Evolutionary conservation across 805 yeast species (phyloP).

Genomic region (Jamesozyma rosinii): DNA sequence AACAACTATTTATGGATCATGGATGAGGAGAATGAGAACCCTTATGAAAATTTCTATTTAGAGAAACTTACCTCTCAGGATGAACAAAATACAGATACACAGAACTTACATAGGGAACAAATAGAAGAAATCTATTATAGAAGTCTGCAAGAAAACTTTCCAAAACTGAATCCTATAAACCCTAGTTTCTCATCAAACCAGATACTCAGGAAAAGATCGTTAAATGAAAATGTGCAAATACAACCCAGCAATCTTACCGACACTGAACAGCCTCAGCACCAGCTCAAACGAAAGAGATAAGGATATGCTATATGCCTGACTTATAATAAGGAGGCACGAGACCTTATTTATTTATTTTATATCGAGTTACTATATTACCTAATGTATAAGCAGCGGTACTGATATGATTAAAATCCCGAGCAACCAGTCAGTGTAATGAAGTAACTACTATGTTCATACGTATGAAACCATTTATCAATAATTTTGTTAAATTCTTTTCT

Average conservation of each 20-base stretch:
- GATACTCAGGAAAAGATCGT: slow-evolving; percentile 2
- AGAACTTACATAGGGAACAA: slow-evolving; percentile 1
- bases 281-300: slow-evolving; percentile 1
- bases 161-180: slow-evolving; percentile 8
- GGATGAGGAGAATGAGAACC: slow-evolving; percentile 5
- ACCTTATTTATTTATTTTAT: background rate
- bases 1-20: background rate
- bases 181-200: background rate
- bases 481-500: slow-evolving; percentile 1
- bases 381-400: background rate
- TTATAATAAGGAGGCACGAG: background rate
- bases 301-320: background rate
- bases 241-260: background rate
- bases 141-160: slow-evolving; percentile 8
- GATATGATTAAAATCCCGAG: slow-evolving; percentile 14
- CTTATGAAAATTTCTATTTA: slow-evolving; percentile 9
- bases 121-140: slow-evolving; percentile 8
- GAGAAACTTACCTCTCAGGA: background rate
- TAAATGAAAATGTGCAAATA: background rate
- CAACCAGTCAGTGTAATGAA: slow-evolving; percentile 32
- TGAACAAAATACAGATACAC: background rate
- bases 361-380: background rate
- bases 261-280: background rate
- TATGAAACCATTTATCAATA: slow-evolving; percentile 21
- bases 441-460: slow-evolving; percentile 33